Evolutionary conservation across 306 rosid species (phyloP).

Genomic region (Pyrus betulifolia): DNA sequence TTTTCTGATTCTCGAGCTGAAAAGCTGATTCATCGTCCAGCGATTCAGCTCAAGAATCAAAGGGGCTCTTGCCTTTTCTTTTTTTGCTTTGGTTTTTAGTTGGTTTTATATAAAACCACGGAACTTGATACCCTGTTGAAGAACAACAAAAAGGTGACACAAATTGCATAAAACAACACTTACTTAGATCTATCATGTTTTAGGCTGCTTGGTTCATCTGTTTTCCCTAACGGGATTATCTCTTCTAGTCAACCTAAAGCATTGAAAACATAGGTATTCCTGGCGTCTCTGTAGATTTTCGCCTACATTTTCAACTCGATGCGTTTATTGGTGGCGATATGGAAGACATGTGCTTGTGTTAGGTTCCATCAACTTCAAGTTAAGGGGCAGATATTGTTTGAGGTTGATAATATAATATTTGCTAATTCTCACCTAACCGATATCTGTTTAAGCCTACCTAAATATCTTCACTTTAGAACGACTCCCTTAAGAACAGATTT

Average conservation of each 20-base stretch:
- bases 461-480: background rate
- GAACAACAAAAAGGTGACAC: background rate
- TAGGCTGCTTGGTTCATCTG: background rate
- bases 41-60: background rate
- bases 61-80: background rate
- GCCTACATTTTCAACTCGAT: background rate
- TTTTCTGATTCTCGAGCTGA: background rate
- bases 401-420: constrained; percentile 3
- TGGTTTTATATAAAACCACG: background rate
- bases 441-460: background rate
- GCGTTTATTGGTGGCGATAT: background rate
- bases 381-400: background rate
- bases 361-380: background rate
- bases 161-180: background rate
- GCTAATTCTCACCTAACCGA: constrained; percentile 14
- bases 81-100: background rate
- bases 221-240: background rate
- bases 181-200: background rate
- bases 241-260: background rate
- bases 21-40: no score
- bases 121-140: background rate
- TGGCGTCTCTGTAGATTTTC: background rate
- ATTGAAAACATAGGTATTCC: background rate
- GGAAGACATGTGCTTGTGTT: background rate
- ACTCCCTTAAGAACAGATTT: background rate